Evolutionary conservation across 768 basidiomycete species (phyloP).

Genomic region (Leccinum subtestaceum): DNA sequence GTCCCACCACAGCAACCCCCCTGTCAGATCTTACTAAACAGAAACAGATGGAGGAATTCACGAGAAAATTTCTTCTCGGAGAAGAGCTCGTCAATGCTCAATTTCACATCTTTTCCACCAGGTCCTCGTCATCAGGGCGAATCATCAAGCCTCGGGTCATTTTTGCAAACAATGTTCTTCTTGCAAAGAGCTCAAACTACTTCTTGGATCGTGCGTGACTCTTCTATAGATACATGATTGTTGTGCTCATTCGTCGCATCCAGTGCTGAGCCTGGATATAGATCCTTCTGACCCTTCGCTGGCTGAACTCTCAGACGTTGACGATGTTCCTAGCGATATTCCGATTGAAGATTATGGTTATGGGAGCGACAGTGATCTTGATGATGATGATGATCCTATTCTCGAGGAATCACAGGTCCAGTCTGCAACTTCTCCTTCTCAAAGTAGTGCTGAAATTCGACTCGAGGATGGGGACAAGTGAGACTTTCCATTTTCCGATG

Average conservation of each 20-base stretch:
- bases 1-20: not conserved
- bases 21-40: not conserved
- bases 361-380: not conserved
- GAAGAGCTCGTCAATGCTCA: not conserved
- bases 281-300: not conserved
- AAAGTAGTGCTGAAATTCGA: not conserved
- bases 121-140: not conserved
- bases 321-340: not conserved
- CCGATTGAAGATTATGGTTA: not conserved
- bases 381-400: not conserved
- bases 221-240: not conserved
- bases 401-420: not conserved
- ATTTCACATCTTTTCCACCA: not conserved
- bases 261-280: not conserved
- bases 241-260: not conserved
- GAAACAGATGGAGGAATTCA: not conserved
- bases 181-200: not conserved
- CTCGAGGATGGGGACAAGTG: not conserved
- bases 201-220: not conserved
- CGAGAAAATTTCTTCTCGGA: not conserved
- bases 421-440: not conserved
- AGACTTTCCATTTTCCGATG: not conserved
- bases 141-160: not conserved
- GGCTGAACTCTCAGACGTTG: not conserved
- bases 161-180: not conserved